Conservation (phyloP, 805 yeast species). For the Huiozyma naganishii region DNA sequence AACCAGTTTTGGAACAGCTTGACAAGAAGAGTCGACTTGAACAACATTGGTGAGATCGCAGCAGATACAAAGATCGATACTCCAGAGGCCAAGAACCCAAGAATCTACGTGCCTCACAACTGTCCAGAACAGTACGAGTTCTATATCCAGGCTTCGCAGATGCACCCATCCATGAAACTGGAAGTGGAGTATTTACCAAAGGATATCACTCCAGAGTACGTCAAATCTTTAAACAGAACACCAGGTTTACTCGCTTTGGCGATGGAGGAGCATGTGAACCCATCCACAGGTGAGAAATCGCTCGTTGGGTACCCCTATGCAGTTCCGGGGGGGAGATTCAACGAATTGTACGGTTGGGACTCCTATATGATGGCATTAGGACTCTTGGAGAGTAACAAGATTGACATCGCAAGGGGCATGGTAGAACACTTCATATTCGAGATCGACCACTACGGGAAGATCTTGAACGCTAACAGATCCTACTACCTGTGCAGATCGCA, state of each 20-base stretch:
- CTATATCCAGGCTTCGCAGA: constrained; percentile 42
- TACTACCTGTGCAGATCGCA: constrained; percentile 88
- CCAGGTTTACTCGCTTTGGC: constrained; percentile 87
- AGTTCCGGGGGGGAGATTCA: constrained; percentile 96
- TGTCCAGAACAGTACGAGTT: constrained; percentile 66
- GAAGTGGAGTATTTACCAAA: constrained; percentile 73
- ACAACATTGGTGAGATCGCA: constrained; percentile 59
- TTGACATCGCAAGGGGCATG: constrained; percentile 77
- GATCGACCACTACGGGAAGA: constrained; percentile 81
- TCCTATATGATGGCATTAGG: constrained; percentile 89
- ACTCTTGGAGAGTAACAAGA: constrained; percentile 50
- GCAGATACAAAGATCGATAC: constrained; percentile 65
- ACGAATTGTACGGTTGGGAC: constrained; percentile 97
- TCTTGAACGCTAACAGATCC: constrained; percentile 85
- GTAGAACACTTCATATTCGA: constrained; percentile 87
- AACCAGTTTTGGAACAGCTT: constrained; percentile 73
- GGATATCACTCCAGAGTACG: constrained; percentile 64
- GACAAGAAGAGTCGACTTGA: constrained; percentile 58
- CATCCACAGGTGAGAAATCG: constrained; percentile 38
- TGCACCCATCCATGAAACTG: constrained; percentile 45
- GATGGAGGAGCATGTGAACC: constrained; percentile 42
- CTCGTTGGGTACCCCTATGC: constrained; percentile 71
- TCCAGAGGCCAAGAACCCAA: constrained; percentile 50
- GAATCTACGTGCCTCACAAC: constrained; percentile 66
- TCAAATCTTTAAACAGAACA: constrained; percentile 60